These are phyloP conservation scores for Aspergillus novofumigatus DNA, from an alignment of 2,329 filamentous ascomycete species.

Conservation along the genomic window DNA sequence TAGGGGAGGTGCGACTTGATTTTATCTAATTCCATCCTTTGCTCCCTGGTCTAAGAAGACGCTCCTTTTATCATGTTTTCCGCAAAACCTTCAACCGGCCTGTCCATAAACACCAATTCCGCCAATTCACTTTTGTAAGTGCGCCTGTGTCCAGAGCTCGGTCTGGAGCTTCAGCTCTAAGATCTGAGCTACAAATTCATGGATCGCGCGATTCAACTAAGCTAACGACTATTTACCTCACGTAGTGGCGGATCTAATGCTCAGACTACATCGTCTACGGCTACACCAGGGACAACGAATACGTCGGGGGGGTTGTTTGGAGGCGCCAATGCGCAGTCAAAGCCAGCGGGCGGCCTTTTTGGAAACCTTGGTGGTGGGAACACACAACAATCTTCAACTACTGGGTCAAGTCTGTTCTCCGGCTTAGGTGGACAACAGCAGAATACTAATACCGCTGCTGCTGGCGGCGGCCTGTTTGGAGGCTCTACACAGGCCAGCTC, in stretches of 20 bases:
- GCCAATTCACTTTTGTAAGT: constrained; percentile 48
- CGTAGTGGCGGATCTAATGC: constrained; percentile 25
- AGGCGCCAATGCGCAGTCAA: constrained; percentile 25
- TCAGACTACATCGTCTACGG: constrained; percentile 24
- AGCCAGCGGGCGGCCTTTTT: constrained; percentile 32
- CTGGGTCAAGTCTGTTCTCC: constrained; percentile 32
- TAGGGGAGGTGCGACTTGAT: neutral
- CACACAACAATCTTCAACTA: constrained; percentile 24
- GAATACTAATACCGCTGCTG: constrained; percentile 17
- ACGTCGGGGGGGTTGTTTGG: constrained; percentile 30
- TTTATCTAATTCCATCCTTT: neutral
- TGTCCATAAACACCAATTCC: constrained; percentile 53
- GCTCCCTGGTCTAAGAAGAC: neutral
- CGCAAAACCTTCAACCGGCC: constrained; percentile 33
- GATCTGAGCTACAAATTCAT: neutral
- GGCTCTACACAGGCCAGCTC: constrained; percentile 22
- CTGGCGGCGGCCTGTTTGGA: constrained; percentile 30
- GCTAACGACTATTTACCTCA: constrained; percentile 2
- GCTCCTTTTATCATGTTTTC: constrained; percentile 28
- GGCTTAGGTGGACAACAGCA: constrained; percentile 28
- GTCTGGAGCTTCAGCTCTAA: neutral
- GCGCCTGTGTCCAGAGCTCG: neutral
- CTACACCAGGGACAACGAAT: constrained; percentile 23
- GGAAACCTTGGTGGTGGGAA: constrained; percentile 21
- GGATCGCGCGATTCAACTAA: neutral